Evolutionary conservation across 176 grass and related monocot species (phyloP), one percentile per base, ranked within the genome.

Genomic region (Bromus sterilis): DNA sequence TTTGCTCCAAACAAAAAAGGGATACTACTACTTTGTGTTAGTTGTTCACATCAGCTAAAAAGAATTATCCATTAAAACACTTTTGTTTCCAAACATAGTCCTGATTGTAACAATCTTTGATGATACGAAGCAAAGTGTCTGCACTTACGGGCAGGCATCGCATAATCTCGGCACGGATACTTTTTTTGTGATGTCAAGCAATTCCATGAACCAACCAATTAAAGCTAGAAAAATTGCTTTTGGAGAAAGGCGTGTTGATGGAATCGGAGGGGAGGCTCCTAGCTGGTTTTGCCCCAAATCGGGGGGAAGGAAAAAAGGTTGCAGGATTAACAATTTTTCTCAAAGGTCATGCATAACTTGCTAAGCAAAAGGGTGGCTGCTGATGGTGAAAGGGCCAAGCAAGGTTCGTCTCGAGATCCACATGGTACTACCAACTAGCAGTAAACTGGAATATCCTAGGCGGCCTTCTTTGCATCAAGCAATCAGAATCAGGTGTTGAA

Each of bases 401-500:
- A 78, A 78, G 80, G 81, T 29, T 77, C 77, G 31, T 72, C 33
- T 80, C 56, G 81, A 87, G 76, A 91, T 84, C 77, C 85, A 87
- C 70, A 64, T 49, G 61, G 75, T 48, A 60, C 63, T 39, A 67
- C 63, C 85, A 53, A 41, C 56, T 35, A 84, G 55, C 62, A 84
- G 62, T 71, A 71, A 77, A 77, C 70, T 66, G 79, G 83, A 86
- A 86, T 86, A 90, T 84, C 81, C 81, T 60, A 84, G 16, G 40
- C 77, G 12, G 78, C 60, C 4, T 51, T 24, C 64, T 81, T 72
- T 82, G 76, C 42, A 30, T 11, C 26, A 86, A 82, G 56, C 42
- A 74, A 82, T 86, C 67, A 26, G 56, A 29, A 36, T 12, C 12
- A 5, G 6, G 41, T 33, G 51, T 11, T 66, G 13, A 40, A 43